Percentiles rank a stretch among this genome's conserved stretches.
These are phyloP conservation scores for Phytopythium chamaehyphon DNA, from an alignment of 352 stramenopile genomes.

Conservation along the genomic window DNA sequence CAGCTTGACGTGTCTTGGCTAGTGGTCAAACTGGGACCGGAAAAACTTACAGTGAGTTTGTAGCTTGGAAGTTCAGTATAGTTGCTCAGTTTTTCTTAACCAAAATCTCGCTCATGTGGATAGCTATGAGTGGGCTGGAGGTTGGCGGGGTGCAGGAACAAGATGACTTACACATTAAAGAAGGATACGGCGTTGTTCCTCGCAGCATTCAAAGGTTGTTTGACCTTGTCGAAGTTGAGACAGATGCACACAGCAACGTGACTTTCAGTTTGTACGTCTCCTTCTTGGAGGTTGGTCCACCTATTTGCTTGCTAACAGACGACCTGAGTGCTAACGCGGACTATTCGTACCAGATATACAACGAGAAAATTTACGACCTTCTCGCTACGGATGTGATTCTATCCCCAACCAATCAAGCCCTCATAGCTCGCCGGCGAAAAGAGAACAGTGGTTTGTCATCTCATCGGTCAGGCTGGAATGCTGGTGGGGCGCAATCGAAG, in stretches of 20 bases:
- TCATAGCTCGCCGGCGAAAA: slow-evolving; percentile 7
- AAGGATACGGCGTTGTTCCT: slow-evolving; percentile 48
- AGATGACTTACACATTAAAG: slow-evolving; percentile 13
- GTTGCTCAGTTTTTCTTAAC: neutral
- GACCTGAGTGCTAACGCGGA: neutral
- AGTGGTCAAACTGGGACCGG: slow-evolving; percentile 68
- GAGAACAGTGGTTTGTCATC: slow-evolving; percentile 10
- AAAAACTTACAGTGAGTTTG: slow-evolving; percentile 56
- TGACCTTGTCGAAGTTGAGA: slow-evolving; percentile 26
- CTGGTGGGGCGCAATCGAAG: slow-evolving; percentile 25
- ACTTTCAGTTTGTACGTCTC: slow-evolving; percentile 60
- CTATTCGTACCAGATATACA: slow-evolving; percentile 48
- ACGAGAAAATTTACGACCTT: slow-evolving; percentile 78
- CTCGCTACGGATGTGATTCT: slow-evolving; percentile 21
- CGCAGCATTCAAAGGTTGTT: slow-evolving; percentile 57
- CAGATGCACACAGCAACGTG: slow-evolving; percentile 7
- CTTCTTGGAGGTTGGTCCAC: slow-evolving; percentile 45
- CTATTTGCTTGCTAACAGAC: too few relatives aligned
- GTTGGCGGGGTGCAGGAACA: slow-evolving; percentile 7
- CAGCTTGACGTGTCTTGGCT: neutral
- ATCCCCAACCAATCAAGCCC: neutral
- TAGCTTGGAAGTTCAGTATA: neutral
- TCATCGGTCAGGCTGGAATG: slow-evolving; percentile 55
- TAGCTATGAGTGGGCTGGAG: slow-evolving; percentile 66
- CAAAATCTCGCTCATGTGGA: neutral